phyloP scores from a whole-genome alignment of 306 rosid species.

The Canavalia gladiata region DNA sequence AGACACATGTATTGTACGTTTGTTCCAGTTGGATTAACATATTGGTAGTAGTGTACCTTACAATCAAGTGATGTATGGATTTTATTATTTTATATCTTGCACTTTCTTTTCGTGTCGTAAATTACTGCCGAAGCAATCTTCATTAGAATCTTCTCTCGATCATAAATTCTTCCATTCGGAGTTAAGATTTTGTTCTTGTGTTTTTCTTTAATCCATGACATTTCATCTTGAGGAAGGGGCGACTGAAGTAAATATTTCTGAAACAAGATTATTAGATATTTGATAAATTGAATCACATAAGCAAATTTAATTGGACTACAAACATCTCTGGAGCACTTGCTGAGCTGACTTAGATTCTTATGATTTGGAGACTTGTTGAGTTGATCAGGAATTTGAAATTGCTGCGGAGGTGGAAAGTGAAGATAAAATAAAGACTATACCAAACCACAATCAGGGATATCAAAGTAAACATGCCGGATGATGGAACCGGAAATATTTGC shows the following conservation, averaged over 20 bases:
- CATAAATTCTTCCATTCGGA: not conserved
- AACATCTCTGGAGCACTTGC: no score
- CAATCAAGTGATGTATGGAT: slow-evolving; percentile 39
- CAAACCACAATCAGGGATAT: no score
- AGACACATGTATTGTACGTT: slow-evolving; percentile 31
- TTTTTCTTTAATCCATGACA: not conserved
- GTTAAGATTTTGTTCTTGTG: not conserved
- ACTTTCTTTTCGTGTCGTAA: slow-evolving; percentile 14
- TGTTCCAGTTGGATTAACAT: slow-evolving; percentile 31
- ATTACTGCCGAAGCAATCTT: not conserved
- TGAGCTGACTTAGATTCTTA: no score
- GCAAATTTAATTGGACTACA: not conserved
- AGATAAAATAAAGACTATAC: no score
- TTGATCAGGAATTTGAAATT: no score
- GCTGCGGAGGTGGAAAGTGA: no score
- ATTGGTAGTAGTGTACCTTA: slow-evolving; percentile 23
- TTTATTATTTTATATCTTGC: not conserved
- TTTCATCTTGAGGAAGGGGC: not conserved
- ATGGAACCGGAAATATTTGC: no score
- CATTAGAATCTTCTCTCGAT: not conserved
- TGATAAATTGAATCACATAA: not conserved
- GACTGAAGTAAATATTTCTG: not conserved
- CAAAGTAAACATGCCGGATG: no score
- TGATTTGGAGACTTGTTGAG: no score
- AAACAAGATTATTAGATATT: not conserved